Evolutionary conservation across 2,329 filamentous ascomycete genomes (phyloP).

Genomic region (Cytospora mali): DNA sequence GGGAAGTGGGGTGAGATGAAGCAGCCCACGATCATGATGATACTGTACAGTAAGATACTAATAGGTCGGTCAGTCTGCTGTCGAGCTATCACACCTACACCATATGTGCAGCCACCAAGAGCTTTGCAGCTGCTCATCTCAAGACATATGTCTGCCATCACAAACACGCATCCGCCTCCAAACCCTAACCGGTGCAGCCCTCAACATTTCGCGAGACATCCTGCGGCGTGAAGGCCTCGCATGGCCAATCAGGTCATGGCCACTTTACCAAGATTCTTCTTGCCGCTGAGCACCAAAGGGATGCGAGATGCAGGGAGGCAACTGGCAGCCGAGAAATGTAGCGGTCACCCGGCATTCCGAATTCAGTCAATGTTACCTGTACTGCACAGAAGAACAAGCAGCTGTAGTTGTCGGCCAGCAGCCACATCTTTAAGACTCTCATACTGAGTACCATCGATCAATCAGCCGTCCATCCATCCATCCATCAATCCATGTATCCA

Average conservation of each 20-base stretch:
- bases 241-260: no score
- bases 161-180: background rate
- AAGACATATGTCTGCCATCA: background rate
- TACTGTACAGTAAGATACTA: background rate
- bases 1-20: constrained; percentile 19
- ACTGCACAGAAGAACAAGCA: background rate
- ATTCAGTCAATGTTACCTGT: background rate
- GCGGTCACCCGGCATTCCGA: background rate
- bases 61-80: constrained; percentile 9
- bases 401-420: background rate
- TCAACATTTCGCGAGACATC: constrained; percentile 6
- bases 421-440: no score
- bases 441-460: no score
- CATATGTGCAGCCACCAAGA: no score
- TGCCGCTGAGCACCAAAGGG: background rate
- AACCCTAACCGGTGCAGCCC: background rate
- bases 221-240: constrained; percentile 18
- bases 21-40: constrained; percentile 12
- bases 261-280: no score
- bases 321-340: background rate
- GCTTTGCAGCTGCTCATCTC: constrained; percentile 10
- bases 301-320: background rate
- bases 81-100: background rate
- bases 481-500: no score
- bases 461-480: no score